Evolutionary conservation across 495 filamentous ascomycete species (phyloP), one percentile per base, ranked within the genome.

Genomic region (Bacidia gigantensis): DNA sequence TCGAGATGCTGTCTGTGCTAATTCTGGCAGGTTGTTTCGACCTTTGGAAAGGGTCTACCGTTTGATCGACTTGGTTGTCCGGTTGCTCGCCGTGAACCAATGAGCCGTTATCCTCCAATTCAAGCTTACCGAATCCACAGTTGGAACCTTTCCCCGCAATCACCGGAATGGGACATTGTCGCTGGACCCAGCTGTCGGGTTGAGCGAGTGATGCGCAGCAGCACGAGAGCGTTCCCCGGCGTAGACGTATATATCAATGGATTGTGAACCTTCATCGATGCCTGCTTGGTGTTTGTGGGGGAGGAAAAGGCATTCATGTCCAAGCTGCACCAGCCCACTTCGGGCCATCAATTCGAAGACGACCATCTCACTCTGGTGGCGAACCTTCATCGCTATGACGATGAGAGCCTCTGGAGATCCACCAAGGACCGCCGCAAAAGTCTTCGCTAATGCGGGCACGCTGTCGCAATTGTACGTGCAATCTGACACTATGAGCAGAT

Each of bases 401-500:
- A 95, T 69, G 38, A 81, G 56, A 1, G 69, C 70, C 51, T 72
- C 62, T n/a, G 72, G 73, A 5, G 72, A 79, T 43, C 46, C 55
- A 35, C 66, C 54, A 23, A 72, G 65, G 40, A 95, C 61, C 7
- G 69, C 69, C 18, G 67, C 63, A 12, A 98, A 69, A 0, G 84
- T 86, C 32, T 69, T 67, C 2, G 96, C 86, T 29, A 98, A 69
- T 10, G 79, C 74, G 14, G 84, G 84, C 32, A 88, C 68, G 42
- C 80, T 86, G 62, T 92, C 87, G 26, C 79, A 73, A 63, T 97
- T 98, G 68, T 98, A 98, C 11, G 89, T 98, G 70, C 92, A 96
- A 62, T 98, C 92, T 17, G 88, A 86, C 1, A 94, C 73, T 3
- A 94, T 64, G 21, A 96, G 71, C 26, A 97, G 59, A 62, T 94